Evolutionary conservation across 177 flowering plant genomes (phyloP), one percentile per base, ranked within the genome.

Genomic region (Vitis hybrid): DNA sequence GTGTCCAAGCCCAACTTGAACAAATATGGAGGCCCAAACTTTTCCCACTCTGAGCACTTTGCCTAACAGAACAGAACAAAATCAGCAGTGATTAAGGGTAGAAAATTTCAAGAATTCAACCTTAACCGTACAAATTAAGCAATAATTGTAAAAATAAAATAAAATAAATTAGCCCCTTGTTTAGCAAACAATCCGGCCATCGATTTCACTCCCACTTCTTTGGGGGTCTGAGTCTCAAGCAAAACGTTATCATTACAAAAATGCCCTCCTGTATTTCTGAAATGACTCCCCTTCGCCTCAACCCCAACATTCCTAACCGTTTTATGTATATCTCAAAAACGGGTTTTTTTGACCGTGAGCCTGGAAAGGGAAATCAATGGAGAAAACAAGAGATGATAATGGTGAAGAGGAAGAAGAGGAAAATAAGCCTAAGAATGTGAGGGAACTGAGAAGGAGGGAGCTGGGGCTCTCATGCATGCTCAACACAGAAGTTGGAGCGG

Each of bases 401-500:
- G 64, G 61, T 10, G 76, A 63, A 10, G 74, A 68, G 15, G 72
- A 49, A 26, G 66, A 58, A 54, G 68, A 69, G 15, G 73, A 70
- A 26, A 63, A 45, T 6, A 21, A 45, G 57, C 15, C 21, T 60
- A 75, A 62, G 67, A 63, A 52, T 12, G 52, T 30, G 32, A 40
- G 60, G 15, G 69, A 52, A 65, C 19, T 58, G 13, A 79, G 65
- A 59, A 72, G 76, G 40, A 84, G 75, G 72, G 91, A 90, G 75
- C 76, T 88, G 4, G 87, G 86, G 1, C 23, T 91, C 45, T 85
- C 99, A 0, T 95, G 98, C 87, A 91, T 87, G 92, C 68, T 95
- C 5, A 95, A 90, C 86, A 87, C 93, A 5, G 97, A 95, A 71
- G 86, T 95, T 0, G 88, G 93, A 0, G 86, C 97, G 5, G 83